Conservation (phyloP, 2,329 filamentous ascomycete genomes). For the Trichoderma sp. region DNA sequence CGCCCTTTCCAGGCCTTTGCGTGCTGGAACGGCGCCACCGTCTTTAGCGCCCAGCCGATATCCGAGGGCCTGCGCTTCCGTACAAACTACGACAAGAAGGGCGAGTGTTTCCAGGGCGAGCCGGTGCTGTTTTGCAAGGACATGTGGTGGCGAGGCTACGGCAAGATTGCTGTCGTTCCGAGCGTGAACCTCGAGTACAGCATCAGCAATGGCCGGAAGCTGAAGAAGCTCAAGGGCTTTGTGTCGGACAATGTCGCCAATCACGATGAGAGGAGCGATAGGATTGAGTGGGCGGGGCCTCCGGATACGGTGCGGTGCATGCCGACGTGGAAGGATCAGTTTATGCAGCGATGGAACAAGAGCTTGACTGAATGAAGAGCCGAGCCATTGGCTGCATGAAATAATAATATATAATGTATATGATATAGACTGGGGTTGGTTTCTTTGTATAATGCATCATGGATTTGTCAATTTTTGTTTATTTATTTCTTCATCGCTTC, state of each 20-base stretch:
- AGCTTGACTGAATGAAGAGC: slow-evolving; percentile 5
- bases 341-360: slow-evolving; percentile 39
- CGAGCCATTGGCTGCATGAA: neutral
- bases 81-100: slow-evolving; percentile 23
- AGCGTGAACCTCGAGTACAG: slow-evolving; percentile 55
- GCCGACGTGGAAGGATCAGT: slow-evolving; percentile 40
- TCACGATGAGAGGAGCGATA: slow-evolving; percentile 30
- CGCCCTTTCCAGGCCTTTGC: slow-evolving; percentile 58
- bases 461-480: neutral
- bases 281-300: slow-evolving; percentile 45
- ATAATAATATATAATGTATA: neutral
- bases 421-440: neutral
- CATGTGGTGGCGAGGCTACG: slow-evolving; percentile 48
- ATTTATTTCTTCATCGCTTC: neutral
- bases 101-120: slow-evolving; percentile 54
- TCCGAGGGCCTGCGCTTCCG: slow-evolving; percentile 47
- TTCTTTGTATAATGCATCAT: neutral
- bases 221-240: slow-evolving; percentile 52
- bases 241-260: slow-evolving; percentile 34
- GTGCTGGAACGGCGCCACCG: slow-evolving; percentile 58
- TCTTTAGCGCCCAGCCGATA: slow-evolving; percentile 48
- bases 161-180: slow-evolving; percentile 55
- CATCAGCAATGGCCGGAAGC: slow-evolving; percentile 40
- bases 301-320: slow-evolving; percentile 50
- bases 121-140: slow-evolving; percentile 57